Base-by-base conservation (phyloP, 441 rosid species). In the Codiaeum variegatum region DNA sequence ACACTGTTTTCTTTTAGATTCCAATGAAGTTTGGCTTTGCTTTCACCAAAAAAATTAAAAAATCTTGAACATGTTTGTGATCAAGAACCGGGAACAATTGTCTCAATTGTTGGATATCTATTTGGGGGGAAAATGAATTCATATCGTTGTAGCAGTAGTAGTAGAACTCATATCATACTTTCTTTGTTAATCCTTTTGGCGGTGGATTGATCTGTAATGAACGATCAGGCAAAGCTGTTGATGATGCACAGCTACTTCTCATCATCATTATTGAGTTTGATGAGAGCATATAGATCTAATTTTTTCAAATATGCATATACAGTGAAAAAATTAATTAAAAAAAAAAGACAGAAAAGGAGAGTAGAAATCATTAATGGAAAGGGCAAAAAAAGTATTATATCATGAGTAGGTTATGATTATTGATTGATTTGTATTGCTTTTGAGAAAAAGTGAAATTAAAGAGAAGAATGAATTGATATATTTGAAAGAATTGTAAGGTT, bases 181-280 rank as follows among this genome's bases (percentile, higher is more conserved):
- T 85, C 58, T 75, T 52, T 7, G 78, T 19, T 32, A 76, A 62
- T 52, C 78, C 68, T 55, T 83, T 75, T 10, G 83, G 70, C 12
- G 97, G 98, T 13, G 86, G 97, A 78, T 96, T 92, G 81, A 94
- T 94, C 83, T 92, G 96, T 75, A 94, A 82, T 19, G 98, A 92
- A 75, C 92, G 98, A 84, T 92, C 94, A 63, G 93, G 97, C 61
- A 90, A 60, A 63, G 76, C 12, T 40, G 44, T 61, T 28, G 75
- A 62, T 32, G 79, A n/a, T n/a, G n/a, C n/a, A n/a, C n/a, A n/a
- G n/a, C n/a, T 13, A 5, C 62, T 56, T 78, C 80, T 81, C 11
- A 11, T 40, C 44, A 40, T 40, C 90, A 78, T 80, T 13, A 71
- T 82, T 15, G 54, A 69, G 72, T 73, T 83, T 51, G 80, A 71